Evolutionary conservation across 768 basidiomycete species (phyloP).

Genomic region (Agrocybe pediades): DNA sequence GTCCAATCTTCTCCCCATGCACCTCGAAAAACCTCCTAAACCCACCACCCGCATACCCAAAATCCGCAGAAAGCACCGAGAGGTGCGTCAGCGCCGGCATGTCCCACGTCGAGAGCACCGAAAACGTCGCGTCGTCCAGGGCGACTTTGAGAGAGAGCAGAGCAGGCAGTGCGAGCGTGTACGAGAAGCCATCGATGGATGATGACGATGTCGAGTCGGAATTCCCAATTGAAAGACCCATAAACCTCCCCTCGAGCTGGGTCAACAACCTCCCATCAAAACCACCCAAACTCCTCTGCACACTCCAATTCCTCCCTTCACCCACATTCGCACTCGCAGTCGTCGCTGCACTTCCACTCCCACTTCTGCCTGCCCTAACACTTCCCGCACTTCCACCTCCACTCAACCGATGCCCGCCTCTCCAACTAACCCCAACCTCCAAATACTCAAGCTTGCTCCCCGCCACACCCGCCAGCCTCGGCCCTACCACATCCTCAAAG

Average conservation of each 20-base stretch:
- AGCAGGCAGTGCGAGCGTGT: constrained; percentile 55
- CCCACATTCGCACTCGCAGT: background rate
- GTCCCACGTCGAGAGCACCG: constrained; percentile 63
- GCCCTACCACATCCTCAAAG: constrained; percentile 57
- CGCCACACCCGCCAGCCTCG: constrained; percentile 50
- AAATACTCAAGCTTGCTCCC: constrained; percentile 64
- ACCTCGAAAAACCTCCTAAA: constrained; percentile 67
- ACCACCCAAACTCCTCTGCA: background rate
- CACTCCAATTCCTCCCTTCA: background rate
- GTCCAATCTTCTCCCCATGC: constrained; percentile 61
- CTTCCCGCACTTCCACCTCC: constrained; percentile 2
- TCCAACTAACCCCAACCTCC: constrained; percentile 47
- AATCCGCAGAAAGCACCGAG: constrained; percentile 71
- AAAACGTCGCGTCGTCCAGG: constrained; percentile 71
- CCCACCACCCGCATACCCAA: constrained; percentile 65
- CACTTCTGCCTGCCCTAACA: background rate
- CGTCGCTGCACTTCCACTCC: background rate
- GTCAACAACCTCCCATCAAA: constrained; percentile 12
- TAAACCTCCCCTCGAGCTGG: constrained; percentile 9
- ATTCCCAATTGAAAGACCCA: background rate
- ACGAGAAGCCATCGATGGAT: constrained; percentile 13
- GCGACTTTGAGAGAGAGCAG: constrained; percentile 71
- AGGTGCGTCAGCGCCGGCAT: constrained; percentile 66
- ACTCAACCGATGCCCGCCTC: constrained; percentile 12
- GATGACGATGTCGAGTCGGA: constrained; percentile 13